phyloP scores from a whole-genome alignment of 129 eudicot species.

The Apium graveolens region DNA sequence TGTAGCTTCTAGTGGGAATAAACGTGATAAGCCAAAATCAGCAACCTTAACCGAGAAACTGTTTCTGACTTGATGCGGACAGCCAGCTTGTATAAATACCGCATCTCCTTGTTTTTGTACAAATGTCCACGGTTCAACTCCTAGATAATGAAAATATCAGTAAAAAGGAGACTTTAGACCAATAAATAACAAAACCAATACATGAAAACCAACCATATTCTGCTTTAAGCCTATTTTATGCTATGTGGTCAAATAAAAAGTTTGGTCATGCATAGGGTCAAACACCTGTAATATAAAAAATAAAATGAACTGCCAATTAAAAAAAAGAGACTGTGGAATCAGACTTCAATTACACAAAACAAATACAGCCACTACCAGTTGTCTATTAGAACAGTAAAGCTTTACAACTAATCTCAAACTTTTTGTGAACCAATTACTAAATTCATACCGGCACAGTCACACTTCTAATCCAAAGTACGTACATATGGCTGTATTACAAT shows the following conservation, averaged over 20 bases:
- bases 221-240: neutral
- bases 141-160: neutral
- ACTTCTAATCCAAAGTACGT: neutral
- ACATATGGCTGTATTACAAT: too few species aligned
- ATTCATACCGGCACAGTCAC: neutral
- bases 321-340: neutral
- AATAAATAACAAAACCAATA: neutral
- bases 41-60: too few species aligned
- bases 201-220: neutral
- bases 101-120: conserved; percentile 1
- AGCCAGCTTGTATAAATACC: neutral
- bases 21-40: too few species aligned
- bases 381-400: neutral
- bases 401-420: neutral
- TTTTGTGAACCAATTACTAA: neutral
- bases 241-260: neutral
- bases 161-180: neutral
- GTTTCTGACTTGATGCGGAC: conserved; percentile 2
- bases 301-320: neutral
- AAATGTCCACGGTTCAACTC: neutral
- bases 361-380: neutral
- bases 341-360: neutral
- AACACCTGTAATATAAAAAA: neutral
- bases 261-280: neutral
- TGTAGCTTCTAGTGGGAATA: too few species aligned